Conservation (phyloP, 192 early-diverging fungal genomes). For the Coemansia sp. region DNA sequence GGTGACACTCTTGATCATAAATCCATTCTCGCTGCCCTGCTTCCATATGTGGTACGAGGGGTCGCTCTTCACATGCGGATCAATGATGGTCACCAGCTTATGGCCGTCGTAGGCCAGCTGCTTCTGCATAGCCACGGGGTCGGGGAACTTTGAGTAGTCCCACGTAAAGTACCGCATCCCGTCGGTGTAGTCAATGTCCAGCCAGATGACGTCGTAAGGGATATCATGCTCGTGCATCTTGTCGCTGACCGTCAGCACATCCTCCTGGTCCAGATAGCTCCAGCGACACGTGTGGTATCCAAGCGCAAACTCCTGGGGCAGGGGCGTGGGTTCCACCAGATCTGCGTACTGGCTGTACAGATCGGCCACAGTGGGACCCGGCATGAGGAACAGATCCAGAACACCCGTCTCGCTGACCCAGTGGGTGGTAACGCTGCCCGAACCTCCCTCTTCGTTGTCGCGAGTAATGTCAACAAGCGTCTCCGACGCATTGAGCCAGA, state of each 20-base stretch:
- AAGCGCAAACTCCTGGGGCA: constrained; percentile 89
- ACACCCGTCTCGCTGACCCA: constrained; percentile 93
- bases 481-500: constrained; percentile 95
- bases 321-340: constrained; percentile 76
- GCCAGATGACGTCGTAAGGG: constrained; percentile 98
- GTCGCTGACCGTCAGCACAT: constrained; percentile 82
- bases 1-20: constrained; percentile 78
- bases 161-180: constrained; percentile 98
- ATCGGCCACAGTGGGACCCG: constrained; percentile 68
- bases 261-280: constrained; percentile 93
- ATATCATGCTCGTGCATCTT: constrained; percentile 90
- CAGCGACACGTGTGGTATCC: constrained; percentile 97
- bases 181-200: constrained; percentile 99
- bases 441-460: constrained; percentile 34
- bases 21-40: constrained; percentile 70
- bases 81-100: constrained; percentile 92
- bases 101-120: constrained; percentile 66
- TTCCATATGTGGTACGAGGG: constrained; percentile 72
- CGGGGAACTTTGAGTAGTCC: constrained; percentile 89
- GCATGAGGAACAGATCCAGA: constrained; percentile 86
- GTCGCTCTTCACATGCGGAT: constrained; percentile 95
- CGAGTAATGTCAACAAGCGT: constrained; percentile 97
- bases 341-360: constrained; percentile 71
- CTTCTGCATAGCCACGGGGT: constrained; percentile 82
- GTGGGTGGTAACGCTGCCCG: constrained; percentile 61